Percentiles rank a stretch among this genome's conserved stretches.
phyloP scores from a whole-genome alignment of 352 stramenopile genomes.

The Globisporangium megalacanthum region DNA sequence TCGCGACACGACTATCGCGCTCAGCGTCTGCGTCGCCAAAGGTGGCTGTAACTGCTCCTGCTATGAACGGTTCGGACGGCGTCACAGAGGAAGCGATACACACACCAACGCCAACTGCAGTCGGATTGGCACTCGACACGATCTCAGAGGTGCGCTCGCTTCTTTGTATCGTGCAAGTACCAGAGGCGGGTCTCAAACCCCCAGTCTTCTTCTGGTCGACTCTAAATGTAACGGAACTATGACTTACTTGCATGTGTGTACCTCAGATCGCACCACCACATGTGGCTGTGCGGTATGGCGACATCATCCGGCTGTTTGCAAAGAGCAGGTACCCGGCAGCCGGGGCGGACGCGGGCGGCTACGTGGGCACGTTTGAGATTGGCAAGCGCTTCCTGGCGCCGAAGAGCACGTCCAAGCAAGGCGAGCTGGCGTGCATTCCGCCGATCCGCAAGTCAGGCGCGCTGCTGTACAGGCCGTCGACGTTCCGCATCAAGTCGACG shows the following conservation, averaged over 20 bases:
- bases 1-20: conserved; percentile 7
- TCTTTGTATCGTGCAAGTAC: too few species aligned
- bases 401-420: conserved; percentile 62
- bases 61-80: not conserved
- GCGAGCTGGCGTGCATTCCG: conserved; percentile 60
- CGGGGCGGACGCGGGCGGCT: conserved; percentile 26
- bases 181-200: not conserved
- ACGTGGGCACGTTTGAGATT: conserved; percentile 70
- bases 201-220: too few species aligned
- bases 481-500: conserved; percentile 66
- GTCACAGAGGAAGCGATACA: conserved; percentile 1
- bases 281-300: conserved; percentile 63
- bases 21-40: conserved; percentile 8
- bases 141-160: conserved; percentile 7
- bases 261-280: conserved; percentile 42
- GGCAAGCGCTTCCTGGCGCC: conserved; percentile 47
- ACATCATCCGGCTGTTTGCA: conserved; percentile 62
- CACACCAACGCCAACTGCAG: not conserved
- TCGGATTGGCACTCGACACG: conserved; percentile 7
- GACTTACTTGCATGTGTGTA: conserved; percentile 22
- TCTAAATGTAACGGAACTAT: not conserved
- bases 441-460: conserved; percentile 31
- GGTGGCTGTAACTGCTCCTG: not conserved
- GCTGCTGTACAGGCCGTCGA: conserved; percentile 44
- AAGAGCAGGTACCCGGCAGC: conserved; percentile 48